Conservation (phyloP, 257 asterid species). For the Solanum chilense region DNA sequence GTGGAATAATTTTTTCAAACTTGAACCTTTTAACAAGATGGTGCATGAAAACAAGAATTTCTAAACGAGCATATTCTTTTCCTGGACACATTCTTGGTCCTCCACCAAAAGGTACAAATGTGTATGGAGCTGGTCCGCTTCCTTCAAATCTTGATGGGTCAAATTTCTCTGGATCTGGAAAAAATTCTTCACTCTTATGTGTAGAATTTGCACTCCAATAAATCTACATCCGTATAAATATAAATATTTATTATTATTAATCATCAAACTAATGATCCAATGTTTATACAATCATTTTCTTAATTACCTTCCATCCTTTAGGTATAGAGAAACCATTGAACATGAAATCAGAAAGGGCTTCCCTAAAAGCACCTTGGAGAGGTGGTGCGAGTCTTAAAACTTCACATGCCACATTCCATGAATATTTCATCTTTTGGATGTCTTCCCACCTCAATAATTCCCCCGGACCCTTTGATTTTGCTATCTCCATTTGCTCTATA, state of each 20-base stretch:
- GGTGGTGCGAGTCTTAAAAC: not conserved
- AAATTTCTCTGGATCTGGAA: not conserved
- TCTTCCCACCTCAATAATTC: not conserved
- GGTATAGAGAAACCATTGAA: not conserved
- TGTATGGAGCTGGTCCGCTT: not conserved
- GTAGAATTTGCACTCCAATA: not conserved
- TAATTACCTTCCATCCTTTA: not conserved
- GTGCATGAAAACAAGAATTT: not conserved
- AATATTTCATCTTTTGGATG: not conserved
- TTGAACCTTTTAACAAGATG: not conserved
- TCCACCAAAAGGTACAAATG: not conserved
- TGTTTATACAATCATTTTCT: too few relatives aligned
- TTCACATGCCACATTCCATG: not conserved
- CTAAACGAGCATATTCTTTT: not conserved
- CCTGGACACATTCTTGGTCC: not conserved
- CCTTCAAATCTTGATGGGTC: not conserved
- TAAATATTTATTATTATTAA: not conserved
- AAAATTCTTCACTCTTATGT: not conserved
- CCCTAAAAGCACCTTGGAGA: not conserved
- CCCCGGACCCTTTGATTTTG: not conserved
- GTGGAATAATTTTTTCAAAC: not conserved
- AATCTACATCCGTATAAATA: not conserved
- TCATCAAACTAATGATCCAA: not conserved
- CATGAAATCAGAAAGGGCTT: not conserved
- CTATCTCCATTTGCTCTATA: not conserved